These are phyloP conservation scores for Penicillium nordicum DNA, from an alignment of 2,329 filamentous ascomycete genomes.

Conservation along the genomic window DNA sequence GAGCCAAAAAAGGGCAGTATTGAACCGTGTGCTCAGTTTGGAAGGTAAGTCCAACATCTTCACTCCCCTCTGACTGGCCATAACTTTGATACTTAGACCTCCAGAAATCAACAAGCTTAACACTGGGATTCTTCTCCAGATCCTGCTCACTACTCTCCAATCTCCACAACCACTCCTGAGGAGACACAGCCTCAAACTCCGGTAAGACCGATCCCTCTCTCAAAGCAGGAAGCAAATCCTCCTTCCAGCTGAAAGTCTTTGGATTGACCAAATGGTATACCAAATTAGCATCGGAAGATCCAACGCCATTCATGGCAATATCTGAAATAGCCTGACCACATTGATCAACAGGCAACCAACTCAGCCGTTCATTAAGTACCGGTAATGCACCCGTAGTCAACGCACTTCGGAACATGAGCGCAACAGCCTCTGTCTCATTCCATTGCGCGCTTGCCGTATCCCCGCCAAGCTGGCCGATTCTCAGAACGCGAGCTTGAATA, in stretches of 20 bases:
- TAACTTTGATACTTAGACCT: conserved; percentile 45
- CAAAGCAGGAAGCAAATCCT: conserved; percentile 34
- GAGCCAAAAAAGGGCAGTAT: conserved; percentile 16
- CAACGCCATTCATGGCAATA: conserved; percentile 29
- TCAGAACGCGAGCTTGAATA: conserved; percentile 31
- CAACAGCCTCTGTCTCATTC: conserved; percentile 43
- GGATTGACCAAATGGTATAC: conserved; percentile 57
- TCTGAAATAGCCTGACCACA: conserved; percentile 33
- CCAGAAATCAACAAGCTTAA: conserved; percentile 56
- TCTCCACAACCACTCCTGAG: conserved; percentile 33
- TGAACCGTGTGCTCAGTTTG: conserved; percentile 14
- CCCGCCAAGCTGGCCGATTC: conserved; percentile 38
- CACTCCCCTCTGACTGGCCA: background rate
- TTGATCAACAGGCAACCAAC: conserved; percentile 48
- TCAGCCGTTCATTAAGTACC: conserved; percentile 42
- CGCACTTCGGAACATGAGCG: conserved; percentile 51
- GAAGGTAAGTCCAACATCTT: conserved; percentile 8
- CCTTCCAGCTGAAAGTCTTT: conserved; percentile 35
- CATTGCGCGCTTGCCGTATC: conserved; percentile 28
- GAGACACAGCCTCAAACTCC: conserved; percentile 32
- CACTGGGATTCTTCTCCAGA: conserved; percentile 49
- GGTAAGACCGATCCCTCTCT: conserved; percentile 25
- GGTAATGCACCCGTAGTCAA: conserved; percentile 47
- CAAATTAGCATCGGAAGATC: conserved; percentile 17
- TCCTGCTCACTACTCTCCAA: conserved; percentile 47